phyloP scores from a whole-genome alignment of 805 yeast genomes.

The Myxozyma melibiosi region DNA sequence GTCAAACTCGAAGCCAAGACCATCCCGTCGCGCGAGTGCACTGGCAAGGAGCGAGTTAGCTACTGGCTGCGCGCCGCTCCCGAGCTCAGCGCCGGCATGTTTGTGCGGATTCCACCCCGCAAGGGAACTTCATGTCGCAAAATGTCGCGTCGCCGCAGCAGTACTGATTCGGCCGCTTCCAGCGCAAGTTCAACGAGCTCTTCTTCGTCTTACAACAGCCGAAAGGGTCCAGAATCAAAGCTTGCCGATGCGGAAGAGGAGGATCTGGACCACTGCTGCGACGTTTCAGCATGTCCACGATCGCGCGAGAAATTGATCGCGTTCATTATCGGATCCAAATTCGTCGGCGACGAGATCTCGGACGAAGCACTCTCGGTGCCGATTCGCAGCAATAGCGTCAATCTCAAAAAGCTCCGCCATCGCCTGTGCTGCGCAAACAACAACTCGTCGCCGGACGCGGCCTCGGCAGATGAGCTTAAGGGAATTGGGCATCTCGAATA shows the following conservation, averaged over 20 bases:
- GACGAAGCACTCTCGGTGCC: constrained; percentile 66
- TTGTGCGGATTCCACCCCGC: constrained; percentile 64
- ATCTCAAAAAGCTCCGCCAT: background rate
- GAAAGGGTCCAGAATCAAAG: constrained; percentile 1
- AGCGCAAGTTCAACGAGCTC: constrained; percentile 3
- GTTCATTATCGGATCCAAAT: constrained; percentile 22
- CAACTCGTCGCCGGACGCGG: constrained; percentile 20
- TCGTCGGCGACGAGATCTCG: constrained; percentile 71
- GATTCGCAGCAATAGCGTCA: background rate
- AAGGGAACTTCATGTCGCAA: constrained; percentile 41
- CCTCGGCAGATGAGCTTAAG: constrained; percentile 16
- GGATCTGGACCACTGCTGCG: constrained; percentile 31
- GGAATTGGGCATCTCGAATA: constrained; percentile 71
- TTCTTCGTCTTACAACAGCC: background rate
- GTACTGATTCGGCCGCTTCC: constrained; percentile 2
- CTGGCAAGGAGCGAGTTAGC: constrained; percentile 59
- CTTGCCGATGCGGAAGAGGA: constrained; percentile 8
- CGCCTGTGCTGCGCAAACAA: constrained; percentile 12
- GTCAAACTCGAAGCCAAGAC: constrained; percentile 64
- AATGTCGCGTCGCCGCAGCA: constrained; percentile 2
- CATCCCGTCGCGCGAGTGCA: constrained; percentile 71
- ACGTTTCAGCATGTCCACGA: constrained; percentile 33
- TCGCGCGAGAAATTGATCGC: constrained; percentile 29
- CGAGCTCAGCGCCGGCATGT: constrained; percentile 86
- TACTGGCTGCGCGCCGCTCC: constrained; percentile 84